Conservation (phyloP, 78 protist genomes). For the Dictyostelium brefeldianum region DNA sequence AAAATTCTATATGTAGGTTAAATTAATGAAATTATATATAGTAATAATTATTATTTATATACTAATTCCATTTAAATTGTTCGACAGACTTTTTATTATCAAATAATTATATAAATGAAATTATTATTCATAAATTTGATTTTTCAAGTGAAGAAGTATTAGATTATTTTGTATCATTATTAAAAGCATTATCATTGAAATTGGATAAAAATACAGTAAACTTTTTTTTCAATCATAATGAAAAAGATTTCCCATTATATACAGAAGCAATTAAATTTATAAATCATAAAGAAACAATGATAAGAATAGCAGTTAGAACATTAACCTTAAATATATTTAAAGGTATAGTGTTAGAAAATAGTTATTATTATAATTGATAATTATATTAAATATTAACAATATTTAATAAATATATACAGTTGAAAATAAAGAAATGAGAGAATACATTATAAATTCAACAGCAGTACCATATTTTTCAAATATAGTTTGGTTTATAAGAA, state of each 20-base stretch:
- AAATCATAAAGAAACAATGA: constrained; percentile 93
- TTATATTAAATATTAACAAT: not conserved
- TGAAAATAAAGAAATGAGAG: constrained; percentile 68
- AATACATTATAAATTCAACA: constrained; percentile 78
- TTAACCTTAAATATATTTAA: constrained; percentile 91
- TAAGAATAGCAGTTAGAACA: constrained; percentile 94
- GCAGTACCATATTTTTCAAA: constrained; percentile 92
- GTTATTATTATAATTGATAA: not conserved
- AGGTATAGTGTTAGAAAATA: constrained; percentile 37
- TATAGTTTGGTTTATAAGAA: constrained; percentile 87
- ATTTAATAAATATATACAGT: constrained; percentile 43
- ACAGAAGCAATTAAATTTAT: constrained; percentile 96
- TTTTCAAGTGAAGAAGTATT: constrained; percentile 91
- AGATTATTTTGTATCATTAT: constrained; percentile 92
- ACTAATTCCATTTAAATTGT: not conserved
- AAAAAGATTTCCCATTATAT: constrained; percentile 93
- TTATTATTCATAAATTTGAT: constrained; percentile 89
- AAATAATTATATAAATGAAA: constrained; percentile 92
- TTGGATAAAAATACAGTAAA: constrained; percentile 85
- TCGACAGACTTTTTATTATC: constrained; percentile 87
- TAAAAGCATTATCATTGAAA: constrained; percentile 92
- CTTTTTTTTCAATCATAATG: constrained; percentile 92
- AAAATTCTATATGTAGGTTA: constrained; percentile 86
- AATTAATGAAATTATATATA: not conserved
- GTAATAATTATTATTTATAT: not conserved